These are phyloP conservation scores for Colletotrichum aenigma DNA, from an alignment of 2,329 filamentous ascomycete species.

Conservation along the genomic window DNA sequence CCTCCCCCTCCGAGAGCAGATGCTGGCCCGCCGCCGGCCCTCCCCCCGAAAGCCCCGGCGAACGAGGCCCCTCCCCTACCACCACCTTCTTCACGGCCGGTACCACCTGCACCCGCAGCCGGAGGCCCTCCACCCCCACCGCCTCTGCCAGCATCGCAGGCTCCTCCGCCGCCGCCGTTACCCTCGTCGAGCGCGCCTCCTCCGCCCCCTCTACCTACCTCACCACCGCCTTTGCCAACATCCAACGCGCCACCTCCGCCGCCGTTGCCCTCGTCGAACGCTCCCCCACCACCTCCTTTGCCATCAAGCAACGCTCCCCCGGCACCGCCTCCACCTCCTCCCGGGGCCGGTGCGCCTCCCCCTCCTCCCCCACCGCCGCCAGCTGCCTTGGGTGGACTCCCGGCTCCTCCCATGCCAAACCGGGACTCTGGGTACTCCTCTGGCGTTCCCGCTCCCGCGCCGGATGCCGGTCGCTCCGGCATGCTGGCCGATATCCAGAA, in stretches of 20 bases:
- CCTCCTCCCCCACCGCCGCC: conserved; percentile 40
- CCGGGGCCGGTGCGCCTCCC: conserved; percentile 38
- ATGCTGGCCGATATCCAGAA: conserved; percentile 76
- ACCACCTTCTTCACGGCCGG: conserved; percentile 55
- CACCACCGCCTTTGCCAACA: conserved; percentile 19
- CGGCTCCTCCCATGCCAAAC: conserved; percentile 61
- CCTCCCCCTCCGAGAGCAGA: conserved; percentile 60
- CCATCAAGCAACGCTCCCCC: conserved; percentile 33
- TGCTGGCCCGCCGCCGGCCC: conserved; percentile 42
- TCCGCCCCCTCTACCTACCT: conserved; percentile 36
- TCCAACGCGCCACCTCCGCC: conserved; percentile 34
- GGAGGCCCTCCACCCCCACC: conserved; percentile 40
- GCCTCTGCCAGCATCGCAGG: conserved; percentile 31
- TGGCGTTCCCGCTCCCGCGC: conserved; percentile 50
- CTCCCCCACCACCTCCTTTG: conserved; percentile 44
- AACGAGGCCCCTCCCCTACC: conserved; percentile 53
- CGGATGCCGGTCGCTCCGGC: conserved; percentile 57
- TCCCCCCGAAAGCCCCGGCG: conserved; percentile 53
- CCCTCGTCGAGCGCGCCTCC: conserved; percentile 33
- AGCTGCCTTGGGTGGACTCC: conserved; percentile 41
- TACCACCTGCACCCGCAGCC: conserved; percentile 55
- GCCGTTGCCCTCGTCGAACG: conserved; percentile 34
- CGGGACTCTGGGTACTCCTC: conserved; percentile 63
- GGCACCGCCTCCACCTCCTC: conserved; percentile 43
- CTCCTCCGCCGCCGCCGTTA: conserved; percentile 35